Base-by-base conservation (phyloP, 768 basidiomycete genomes). In the Mycena albidolilacea region DNA sequence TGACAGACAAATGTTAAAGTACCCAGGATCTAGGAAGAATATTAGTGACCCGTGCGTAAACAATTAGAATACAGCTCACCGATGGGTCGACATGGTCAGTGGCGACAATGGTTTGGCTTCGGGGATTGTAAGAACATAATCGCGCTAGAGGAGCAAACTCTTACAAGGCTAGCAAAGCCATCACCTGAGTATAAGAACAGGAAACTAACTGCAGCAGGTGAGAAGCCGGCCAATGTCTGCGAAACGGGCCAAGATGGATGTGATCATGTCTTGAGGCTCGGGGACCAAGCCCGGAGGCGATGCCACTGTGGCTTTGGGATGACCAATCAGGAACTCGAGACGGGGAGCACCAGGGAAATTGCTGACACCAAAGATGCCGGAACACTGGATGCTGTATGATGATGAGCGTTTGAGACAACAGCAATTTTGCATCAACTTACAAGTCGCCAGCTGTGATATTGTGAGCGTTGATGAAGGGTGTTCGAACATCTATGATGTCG, bases 381-480 rank as follows among this genome's bases (percentile, higher is more conserved):
- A 38, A 39, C 85, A 84, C 64, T 84, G 81, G 70, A 85, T 83
- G 78, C 79, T 80, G 55, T n/a, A 52, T 0, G 12, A 15, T 43
- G 55, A 3, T 64, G 10, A 62, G 50, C 2, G 54, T 64, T 21
- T 60, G 41, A 37, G 19, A 50, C 8, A 12, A 37, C 46, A 3
- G 30, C 35, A 7, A 44, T 14, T 7, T 21, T 3, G 38, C 35
- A 15, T 10, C 39, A 38, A 72, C 80, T 50, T 59, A 84, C 83
- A 85, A 81, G 77, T 85, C 84, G 35, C 82, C 84, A 38, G 78
- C 70, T 2, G 78, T 75, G 57, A 84, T 78, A 61, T 80, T 80
- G 68, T 80, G 74, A 19, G 63, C 67, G 44, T 64, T 70, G 59
- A 81, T 67, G 78, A 84, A 79, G 3, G 77, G 79, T n/a, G 69